Conservation (phyloP, 73 alveolate species). For the Urostyla sp. region DNA sequence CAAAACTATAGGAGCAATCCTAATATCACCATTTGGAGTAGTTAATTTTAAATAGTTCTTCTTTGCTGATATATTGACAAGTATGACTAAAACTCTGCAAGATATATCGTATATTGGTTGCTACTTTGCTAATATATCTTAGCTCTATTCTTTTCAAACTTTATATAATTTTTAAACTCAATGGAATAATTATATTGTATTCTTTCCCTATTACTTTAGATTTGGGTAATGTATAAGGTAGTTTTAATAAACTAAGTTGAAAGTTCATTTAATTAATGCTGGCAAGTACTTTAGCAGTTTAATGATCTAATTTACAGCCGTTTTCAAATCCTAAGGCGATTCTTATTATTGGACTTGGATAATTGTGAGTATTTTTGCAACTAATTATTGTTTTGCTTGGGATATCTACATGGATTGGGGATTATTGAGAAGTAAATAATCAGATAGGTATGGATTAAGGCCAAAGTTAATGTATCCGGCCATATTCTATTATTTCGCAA, state of each 20-base stretch:
- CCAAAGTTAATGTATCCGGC: conserved; percentile 76
- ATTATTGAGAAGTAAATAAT: conserved; percentile 9
- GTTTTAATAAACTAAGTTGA: conserved; percentile 5
- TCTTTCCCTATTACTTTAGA: conserved; percentile 55
- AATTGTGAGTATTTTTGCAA: conserved; percentile 1
- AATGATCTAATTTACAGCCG: background rate
- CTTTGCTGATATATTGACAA: conserved; percentile 43
- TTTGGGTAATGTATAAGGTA: conserved; percentile 32
- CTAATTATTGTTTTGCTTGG: conserved; percentile 43
- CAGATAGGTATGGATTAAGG: conserved; percentile 72
- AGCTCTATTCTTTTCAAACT: conserved; percentile 16
- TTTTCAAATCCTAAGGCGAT: background rate
- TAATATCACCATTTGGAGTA: conserved; percentile 55
- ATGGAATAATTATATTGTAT: background rate
- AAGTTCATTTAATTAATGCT: conserved; percentile 41
- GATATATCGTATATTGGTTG: conserved; percentile 31
- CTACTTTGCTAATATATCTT: conserved; percentile 4
- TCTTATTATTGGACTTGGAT: background rate
- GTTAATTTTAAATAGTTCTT: conserved; percentile 53
- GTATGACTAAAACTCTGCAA: conserved; percentile 20
- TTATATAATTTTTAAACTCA: background rate
- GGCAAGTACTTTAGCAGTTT: conserved; percentile 39
- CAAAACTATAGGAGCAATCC: conserved; percentile 11
- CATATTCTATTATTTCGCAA: conserved; percentile 79
- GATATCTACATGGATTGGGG: conserved; percentile 67